Evolutionary conservation across 116 monocot species (phyloP), one percentile per base, ranked within the genome.

Genomic region (Zostera marina): DNA sequence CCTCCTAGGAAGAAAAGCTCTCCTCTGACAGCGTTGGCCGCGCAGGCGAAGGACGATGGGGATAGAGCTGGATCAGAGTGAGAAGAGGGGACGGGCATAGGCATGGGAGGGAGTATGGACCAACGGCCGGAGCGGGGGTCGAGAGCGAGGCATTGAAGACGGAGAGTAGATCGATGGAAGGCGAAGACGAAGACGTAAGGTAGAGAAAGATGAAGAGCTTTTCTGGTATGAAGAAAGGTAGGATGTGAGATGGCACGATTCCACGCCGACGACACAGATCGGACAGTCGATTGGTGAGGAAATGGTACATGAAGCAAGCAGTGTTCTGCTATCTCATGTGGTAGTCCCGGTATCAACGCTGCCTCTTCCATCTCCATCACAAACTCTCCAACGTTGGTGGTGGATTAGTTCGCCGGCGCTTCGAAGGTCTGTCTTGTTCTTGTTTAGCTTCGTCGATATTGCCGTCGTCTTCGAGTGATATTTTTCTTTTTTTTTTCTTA

Each of bases 241-340:
- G 80, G 68, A 56, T 22, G 44, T 21, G 77, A 63, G 63, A 91
- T 73, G 62, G 79, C 65, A 8, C 74, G 67, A 55, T 81, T 78
- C 91, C 91, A 91, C 11, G 79, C 42, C 20, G 91, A 66, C 52
- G 85, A 91, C 25, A 91, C 91, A 24, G 77, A 74, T 12, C 82
- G 76, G 16, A 70, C 72, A 8, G 62, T 62, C 44, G 77, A 38
- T 47, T 57, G 61, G 68, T 74, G 63, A 19, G 85, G 85, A 60
- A 82, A 91, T 16, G 91, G 91, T 19, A 91, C 74, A 56, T 62
- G 91, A 44, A 85, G 70, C 41, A 85, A 72, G 68, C 85, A 85
- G 60, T 74, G 72, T 68, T 85, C 91, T 58, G 85, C 74, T 42
- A 85, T 67, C 42, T 91, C 85, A 68, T 91, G 79, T 9, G 91